Evolutionary conservation across 148 eudicot genomes (phyloP).

Genomic region (Nyssa sinensis): DNA sequence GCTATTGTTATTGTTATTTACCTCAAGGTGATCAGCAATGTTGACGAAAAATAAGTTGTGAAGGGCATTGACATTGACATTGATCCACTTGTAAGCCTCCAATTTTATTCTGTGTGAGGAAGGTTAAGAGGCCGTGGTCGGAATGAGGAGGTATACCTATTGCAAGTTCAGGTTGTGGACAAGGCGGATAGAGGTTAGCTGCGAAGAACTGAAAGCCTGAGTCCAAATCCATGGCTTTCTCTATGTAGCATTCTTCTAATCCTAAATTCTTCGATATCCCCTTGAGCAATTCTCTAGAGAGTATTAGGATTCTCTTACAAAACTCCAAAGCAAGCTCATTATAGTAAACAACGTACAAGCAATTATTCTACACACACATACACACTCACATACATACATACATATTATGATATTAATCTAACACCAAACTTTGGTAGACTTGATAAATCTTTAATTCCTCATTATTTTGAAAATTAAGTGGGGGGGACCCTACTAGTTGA

Average conservation of each 20-base stretch:
- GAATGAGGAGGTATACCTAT: conserved; percentile 38
- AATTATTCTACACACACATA: conserved; percentile 13
- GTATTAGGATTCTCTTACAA: conserved; percentile 8
- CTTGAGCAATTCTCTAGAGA: conserved; percentile 23
- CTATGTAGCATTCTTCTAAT: conserved; percentile 20
- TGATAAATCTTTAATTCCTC: too few relatives aligned
- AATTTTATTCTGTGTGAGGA: conserved; percentile 23
- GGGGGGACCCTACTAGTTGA: too few relatives aligned
- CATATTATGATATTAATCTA: too few relatives aligned
- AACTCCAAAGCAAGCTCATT: conserved; percentile 26
- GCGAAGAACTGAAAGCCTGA: conserved; percentile 23
- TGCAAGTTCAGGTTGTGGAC: conserved; percentile 36
- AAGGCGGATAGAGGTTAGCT: conserved; percentile 30
- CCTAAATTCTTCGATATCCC: conserved; percentile 37
- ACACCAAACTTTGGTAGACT: too few relatives aligned
- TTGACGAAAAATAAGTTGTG: conserved; percentile 37
- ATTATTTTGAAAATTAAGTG: too few relatives aligned
- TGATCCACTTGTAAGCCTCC: conserved; percentile 35
- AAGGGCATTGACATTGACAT: conserved; percentile 21
- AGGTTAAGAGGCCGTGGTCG: conserved; percentile 32
- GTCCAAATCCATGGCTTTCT: conserved; percentile 22
- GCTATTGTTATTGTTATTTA: not conserved
- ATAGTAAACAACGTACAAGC: conserved; percentile 20
- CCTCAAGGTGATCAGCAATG: conserved; percentile 39
- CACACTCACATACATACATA: too few relatives aligned